phyloP scores from a whole-genome alignment of 2,329 filamentous ascomycete species.

The Curvularia eragrostidis region DNA sequence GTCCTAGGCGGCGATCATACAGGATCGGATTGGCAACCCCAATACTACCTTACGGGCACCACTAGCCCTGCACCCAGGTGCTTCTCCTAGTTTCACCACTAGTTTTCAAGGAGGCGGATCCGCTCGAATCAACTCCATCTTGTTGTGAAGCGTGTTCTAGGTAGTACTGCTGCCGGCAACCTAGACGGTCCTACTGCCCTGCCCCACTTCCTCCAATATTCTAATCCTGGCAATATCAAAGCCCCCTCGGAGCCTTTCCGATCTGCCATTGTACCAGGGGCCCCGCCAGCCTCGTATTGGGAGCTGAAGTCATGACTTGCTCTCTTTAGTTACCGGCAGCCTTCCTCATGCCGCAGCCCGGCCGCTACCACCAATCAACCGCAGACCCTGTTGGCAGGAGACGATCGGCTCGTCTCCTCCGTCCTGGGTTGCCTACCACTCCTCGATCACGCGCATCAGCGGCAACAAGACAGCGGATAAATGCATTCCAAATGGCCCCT shows the following conservation, averaged over 20 bases:
- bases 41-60: conserved; percentile 13
- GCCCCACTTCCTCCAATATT: conserved; percentile 12
- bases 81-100: conserved; percentile 4
- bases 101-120: neutral
- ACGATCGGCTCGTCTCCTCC: conserved; percentile 31
- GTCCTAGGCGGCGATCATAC: conserved; percentile 25
- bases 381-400: conserved; percentile 25
- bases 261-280: conserved; percentile 6
- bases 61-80: conserved; percentile 1
- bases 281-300: conserved; percentile 12
- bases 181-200: conserved; percentile 10
- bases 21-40: conserved; percentile 24
- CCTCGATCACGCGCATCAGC: conserved; percentile 10
- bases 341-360: conserved; percentile 13
- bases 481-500: neutral
- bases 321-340: conserved; percentile 11
- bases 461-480: conserved; percentile 10
- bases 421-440: conserved; percentile 19
- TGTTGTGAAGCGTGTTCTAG: conserved; percentile 3
- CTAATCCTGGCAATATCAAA: conserved; percentile 3
- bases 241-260: neutral
- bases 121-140: conserved; percentile 7
- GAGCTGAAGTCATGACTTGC: conserved; percentile 17
- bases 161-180: conserved; percentile 5
- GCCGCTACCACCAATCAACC: conserved; percentile 18